Evolutionary conservation across 164 flowering plant species (phyloP), one percentile per base, ranked within the genome.

Genomic region (Vitis rupestris): DNA sequence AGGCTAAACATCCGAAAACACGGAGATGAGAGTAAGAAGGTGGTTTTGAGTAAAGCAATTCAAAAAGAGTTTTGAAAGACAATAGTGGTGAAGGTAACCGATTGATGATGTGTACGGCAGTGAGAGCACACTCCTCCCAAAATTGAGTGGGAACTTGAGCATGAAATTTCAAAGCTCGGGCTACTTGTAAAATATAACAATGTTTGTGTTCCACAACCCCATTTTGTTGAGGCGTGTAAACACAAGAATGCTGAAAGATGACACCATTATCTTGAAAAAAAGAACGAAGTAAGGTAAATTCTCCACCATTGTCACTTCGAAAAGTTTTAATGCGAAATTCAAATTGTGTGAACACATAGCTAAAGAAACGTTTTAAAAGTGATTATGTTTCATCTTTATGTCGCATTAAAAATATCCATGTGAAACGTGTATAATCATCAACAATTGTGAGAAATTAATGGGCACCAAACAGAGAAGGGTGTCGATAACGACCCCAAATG

Each of bases 191-290:
- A 9, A 59, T n/a, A n/a, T 59, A 8, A 59, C 11, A 8, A 59
- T 59, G 17, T 59, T 59, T 59, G 61, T 8, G 31, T 59, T 59
- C 61, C 61, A 7, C 0, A n/a, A 1, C 9, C 61, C 9, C 19
- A 59, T 59, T 59, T 59, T 59, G 61, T 59, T 59, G 61, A 59
- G 61, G 17, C 0, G 27, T 59, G 23, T 31, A 31, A 31, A 31
- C 37, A 2, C 5, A 5, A 31, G 37, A 31, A 5, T 2, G 37
- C 5, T 31, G 14, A 59, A 59, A 59, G 17, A 59, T 59, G 61
- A 59, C 61, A 59, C 31, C 31, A 59, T 59, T 59, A 59, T 59
- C 61, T 59, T 59, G 61, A 17, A 59, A 59, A 59, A 59, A 59
- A 14, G 23, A n/a, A n/a, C 61, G 19, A 19, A 59, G 61, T 29